phyloP scores from a whole-genome alignment of 805 yeast species.

The Monosporozyma servazzii region DNA sequence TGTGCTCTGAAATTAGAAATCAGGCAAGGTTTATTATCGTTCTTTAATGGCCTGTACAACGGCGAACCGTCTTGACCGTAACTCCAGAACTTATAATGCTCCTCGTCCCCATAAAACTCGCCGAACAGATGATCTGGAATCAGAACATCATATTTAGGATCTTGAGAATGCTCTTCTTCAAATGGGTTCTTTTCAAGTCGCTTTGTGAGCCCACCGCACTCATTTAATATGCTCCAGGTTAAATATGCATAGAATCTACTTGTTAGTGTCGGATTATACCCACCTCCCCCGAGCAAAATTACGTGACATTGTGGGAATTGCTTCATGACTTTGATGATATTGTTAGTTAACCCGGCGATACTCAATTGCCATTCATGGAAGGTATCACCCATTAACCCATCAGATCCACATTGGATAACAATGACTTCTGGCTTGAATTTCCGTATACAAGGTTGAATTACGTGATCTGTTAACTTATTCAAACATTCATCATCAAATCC shows the following conservation, averaged over 20 bases:
- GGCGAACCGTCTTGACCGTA: slow-evolving; percentile 29
- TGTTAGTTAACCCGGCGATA: slow-evolving; percentile 38
- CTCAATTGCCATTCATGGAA: slow-evolving; percentile 63
- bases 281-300: slow-evolving; percentile 64
- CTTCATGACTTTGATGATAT: slow-evolving; percentile 22
- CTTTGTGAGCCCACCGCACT: slow-evolving; percentile 4
- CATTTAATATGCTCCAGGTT: slow-evolving; percentile 18
- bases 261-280: slow-evolving; percentile 53
- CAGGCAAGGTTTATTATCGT: slow-evolving; percentile 21
- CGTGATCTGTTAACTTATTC: slow-evolving; percentile 29
- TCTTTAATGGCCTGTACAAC: slow-evolving; percentile 24
- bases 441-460: slow-evolving; percentile 36
- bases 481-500: slow-evolving; percentile 47
- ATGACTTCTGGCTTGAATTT: slow-evolving; percentile 41
- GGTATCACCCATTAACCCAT: slow-evolving; percentile 60
- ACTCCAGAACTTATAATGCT: slow-evolving; percentile 43
- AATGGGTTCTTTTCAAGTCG: slow-evolving; percentile 1
- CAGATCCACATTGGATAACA: slow-evolving; percentile 65
- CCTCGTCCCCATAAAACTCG: slow-evolving; percentile 34
- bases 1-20: slow-evolving; percentile 6
- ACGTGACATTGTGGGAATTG: slow-evolving; percentile 22
- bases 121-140: slow-evolving; percentile 43
- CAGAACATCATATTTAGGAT: slow-evolving; percentile 32
- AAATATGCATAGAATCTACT: slow-evolving; percentile 48
- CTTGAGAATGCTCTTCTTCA: slow-evolving; percentile 1